These are phyloP conservation scores for Capillidium heterosporum DNA, from an alignment of 371 early-diverging fungal species.

Conservation along the genomic window DNA sequence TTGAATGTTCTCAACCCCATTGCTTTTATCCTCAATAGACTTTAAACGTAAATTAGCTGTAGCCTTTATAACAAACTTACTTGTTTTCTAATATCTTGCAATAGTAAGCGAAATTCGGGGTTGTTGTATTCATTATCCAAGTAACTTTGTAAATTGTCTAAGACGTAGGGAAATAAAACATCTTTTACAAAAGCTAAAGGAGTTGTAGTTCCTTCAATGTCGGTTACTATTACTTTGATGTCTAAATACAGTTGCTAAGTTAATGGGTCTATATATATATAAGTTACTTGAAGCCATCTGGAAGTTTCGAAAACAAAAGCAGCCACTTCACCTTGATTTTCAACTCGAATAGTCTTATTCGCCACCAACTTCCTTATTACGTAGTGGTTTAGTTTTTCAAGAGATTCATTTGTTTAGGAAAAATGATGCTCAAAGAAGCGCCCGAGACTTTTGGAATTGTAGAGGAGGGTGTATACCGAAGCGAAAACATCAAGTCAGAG, in stretches of 20 bases:
- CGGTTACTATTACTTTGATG: slow-evolving; percentile 41
- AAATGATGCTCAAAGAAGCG: slow-evolving; percentile 9
- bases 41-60: neutral
- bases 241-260: slow-evolving; percentile 10
- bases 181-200: slow-evolving; percentile 90
- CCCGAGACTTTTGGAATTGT: slow-evolving; percentile 87
- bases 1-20: neutral
- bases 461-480: slow-evolving; percentile 72
- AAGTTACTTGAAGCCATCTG: too few relatives aligned
- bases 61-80: slow-evolving; percentile 16
- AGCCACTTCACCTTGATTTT: too few relatives aligned
- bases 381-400: too few relatives aligned
- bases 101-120: slow-evolving; percentile 28
- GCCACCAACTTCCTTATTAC: too few relatives aligned
- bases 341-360: too few relatives aligned
- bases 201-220: slow-evolving; percentile 94
- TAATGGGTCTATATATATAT: slow-evolving; percentile 1
- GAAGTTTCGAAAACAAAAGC: too few relatives aligned
- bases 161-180: slow-evolving; percentile 70
- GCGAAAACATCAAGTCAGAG: slow-evolving; percentile 46
- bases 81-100: slow-evolving; percentile 51
- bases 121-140: slow-evolving; percentile 34
- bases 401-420: too few relatives aligned
- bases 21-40: neutral
- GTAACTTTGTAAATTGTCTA: slow-evolving; percentile 38